Base-by-base conservation (phyloP, 441 rosid species). In the Erysimum pusillum region DNA sequence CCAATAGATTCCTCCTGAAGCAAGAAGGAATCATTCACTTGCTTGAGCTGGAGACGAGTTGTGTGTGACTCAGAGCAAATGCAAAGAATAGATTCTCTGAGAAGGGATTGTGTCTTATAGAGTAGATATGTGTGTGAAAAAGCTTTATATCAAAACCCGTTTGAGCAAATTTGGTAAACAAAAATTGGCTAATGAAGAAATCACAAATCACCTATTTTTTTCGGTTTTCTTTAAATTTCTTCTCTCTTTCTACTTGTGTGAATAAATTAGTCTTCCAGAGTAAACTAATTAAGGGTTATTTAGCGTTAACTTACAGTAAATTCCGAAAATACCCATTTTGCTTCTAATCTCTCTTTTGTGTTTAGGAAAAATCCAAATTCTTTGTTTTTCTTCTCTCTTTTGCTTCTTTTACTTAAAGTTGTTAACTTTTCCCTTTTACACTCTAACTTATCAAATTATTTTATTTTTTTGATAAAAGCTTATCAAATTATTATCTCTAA, bases 351-450 rank as follows among this genome's bases (percentile, higher is more conserved):
- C 7, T 53, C 18, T 41, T 42, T 18, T 32, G 14, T 34, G 17
- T 31, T 17, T 35, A 25, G 9, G 49, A 60, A 4, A 75, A 18
- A 41, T 61, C n/a, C 9, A 11, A 28, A 49, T 57, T 56, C n/a
- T 11, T 56, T 56, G 8, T 60, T n/a, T 14, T 39, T 62, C 14
- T 25, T 6, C 46, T 36, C 12, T 69, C 20, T 54, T 11, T 71
- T 71, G 56, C 80, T 57, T 77, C 49, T 39, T 64, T 41, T 15
- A 59, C 44, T 77, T 77, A 77, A 77, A 77, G 81, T 59, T 66
- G 58, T 6, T 17, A 49, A n/a, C 64, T 71, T 66, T 77, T 34
- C 58, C 51, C 64, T 44, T 35, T 22, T 51, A 51, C 69, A 77
- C 73, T 32, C 77, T 48, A 48, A 25, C 73, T 71, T 56, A 71